These are phyloP conservation scores for Solanum pimpinellifolium DNA, from an alignment of 257 asterid genomes.

Conservation along the genomic window DNA sequence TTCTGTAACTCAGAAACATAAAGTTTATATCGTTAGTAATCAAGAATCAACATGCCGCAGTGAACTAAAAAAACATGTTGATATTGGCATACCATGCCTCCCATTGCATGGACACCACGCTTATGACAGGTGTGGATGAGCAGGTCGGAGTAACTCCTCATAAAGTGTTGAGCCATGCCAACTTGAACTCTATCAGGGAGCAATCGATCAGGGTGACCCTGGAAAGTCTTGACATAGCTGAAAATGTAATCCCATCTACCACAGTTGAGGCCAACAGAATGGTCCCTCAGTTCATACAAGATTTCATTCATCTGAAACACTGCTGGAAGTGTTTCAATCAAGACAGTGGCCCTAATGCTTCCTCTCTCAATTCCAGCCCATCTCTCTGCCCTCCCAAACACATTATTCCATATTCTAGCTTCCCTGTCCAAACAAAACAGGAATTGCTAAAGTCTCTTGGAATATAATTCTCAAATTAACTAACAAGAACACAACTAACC, in stretches of 20 bases:
- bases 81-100: constrained; percentile 61
- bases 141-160: constrained; percentile 77
- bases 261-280: constrained; percentile 78
- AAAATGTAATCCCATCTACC: constrained; percentile 97
- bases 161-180: constrained; percentile 87
- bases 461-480: not conserved
- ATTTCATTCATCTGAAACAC: constrained; percentile 95
- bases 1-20: not conserved
- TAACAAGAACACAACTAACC: constrained; percentile 18
- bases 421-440: constrained; percentile 35
- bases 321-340: constrained; percentile 92
- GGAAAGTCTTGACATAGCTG: constrained; percentile 92
- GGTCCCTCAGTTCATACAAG: constrained; percentile 67
- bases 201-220: constrained; percentile 71
- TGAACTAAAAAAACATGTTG: not conserved
- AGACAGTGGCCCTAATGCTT: constrained; percentile 88
- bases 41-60: not conserved
- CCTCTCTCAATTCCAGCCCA: constrained; percentile 68
- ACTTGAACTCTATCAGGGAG: constrained; percentile 86
- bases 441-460: not conserved
- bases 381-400: constrained; percentile 64
- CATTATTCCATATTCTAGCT: constrained; percentile 83
- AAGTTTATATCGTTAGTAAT: not conserved
- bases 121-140: constrained; percentile 79
- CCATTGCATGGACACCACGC: constrained; percentile 96